Base-by-base conservation (phyloP, 257 asterid species). In the Leonotis leonurus region DNA sequence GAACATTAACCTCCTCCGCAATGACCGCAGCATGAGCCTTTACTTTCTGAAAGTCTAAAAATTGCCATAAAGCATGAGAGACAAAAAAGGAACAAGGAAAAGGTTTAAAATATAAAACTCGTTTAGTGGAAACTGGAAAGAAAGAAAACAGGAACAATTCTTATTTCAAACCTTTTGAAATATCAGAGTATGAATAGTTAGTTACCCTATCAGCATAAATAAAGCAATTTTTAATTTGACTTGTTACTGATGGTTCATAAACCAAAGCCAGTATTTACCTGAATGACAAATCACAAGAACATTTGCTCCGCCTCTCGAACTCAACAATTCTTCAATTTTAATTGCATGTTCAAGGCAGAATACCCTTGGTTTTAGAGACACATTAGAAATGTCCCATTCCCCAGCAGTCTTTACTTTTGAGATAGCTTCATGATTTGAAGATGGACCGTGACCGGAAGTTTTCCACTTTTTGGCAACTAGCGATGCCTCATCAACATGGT, bases 261-360 rank as follows among this genome's bases (percentile, higher is more conserved):
- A 45, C 13, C 48, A 40, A 63, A 71, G 32, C 18, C 37, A 29
- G 16, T 20, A 32, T 24, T 66, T 73, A 93, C 99, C 99, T 79
- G 99, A 93, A 89, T 89, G 99, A 74, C 99, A 93, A 51, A 93
- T 80, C 68, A 78, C 94, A 58, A 93, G 95, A 64, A 87, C 83
- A 70, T 89, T 83, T 40, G 91, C 94, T 64, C 97, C 91, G n/a
- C 97, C 95, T 76, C 75, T 85, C 16, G 83, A 43, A 54, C 66
- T 75, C 87, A 93, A 73, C 39, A 83, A 53, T 30, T 77, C 73
- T 78, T 87, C 97, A 37, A 90, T 78, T 80, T 93, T 87, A 78
- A 86, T 80, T 36, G 99, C 99, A 67, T 89, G 97, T 75, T 89
- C 94, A 54, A 93, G 79, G 82, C 99, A 93, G 85, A 93, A 89